phyloP scores from a whole-genome alignment of 495 filamentous ascomycete species.

The Alectoria sarmentosa region DNA sequence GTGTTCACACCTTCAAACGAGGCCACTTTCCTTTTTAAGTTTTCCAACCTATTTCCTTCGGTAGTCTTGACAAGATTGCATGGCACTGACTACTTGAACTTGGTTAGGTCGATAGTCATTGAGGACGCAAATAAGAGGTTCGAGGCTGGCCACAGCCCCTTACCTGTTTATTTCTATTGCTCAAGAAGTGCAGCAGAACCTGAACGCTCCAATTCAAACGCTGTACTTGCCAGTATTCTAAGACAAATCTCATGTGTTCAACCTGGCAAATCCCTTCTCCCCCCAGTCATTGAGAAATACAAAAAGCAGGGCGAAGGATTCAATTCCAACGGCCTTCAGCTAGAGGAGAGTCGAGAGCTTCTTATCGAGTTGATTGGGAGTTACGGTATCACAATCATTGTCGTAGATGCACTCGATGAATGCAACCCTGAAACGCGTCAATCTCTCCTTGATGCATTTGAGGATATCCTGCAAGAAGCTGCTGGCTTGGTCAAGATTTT shows the following conservation, averaged over 20 bases:
- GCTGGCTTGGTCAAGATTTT: conserved; percentile 36
- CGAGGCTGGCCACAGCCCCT: neutral
- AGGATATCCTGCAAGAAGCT: conserved; percentile 28
- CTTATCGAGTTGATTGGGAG: conserved; percentile 22
- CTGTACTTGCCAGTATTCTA: conserved; percentile 34
- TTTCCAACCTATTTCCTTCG: no score
- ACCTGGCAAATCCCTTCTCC: neutral
- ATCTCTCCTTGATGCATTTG: conserved; percentile 31
- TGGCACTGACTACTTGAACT: no score
- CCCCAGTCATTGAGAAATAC: conserved; percentile 17
- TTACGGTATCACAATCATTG: conserved; percentile 28
- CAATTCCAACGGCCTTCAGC: conserved; percentile 18
- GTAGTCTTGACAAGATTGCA: no score
- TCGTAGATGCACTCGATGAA: conserved; percentile 45
- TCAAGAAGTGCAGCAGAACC: conserved; percentile 26
- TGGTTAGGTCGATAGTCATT: neutral
- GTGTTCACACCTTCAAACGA: no score
- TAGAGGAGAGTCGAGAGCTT: conserved; percentile 26
- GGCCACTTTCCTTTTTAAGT: no score
- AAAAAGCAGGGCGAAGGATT: conserved; percentile 15
- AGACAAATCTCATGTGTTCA: conserved; percentile 32
- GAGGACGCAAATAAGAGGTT: neutral
- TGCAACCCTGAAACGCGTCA: conserved; percentile 30
- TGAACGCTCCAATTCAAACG: conserved; percentile 28
- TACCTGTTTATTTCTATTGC: conserved; percentile 34